phyloP scores from a whole-genome alignment of 495 filamentous ascomycete species.

The Podospora conica region DNA sequence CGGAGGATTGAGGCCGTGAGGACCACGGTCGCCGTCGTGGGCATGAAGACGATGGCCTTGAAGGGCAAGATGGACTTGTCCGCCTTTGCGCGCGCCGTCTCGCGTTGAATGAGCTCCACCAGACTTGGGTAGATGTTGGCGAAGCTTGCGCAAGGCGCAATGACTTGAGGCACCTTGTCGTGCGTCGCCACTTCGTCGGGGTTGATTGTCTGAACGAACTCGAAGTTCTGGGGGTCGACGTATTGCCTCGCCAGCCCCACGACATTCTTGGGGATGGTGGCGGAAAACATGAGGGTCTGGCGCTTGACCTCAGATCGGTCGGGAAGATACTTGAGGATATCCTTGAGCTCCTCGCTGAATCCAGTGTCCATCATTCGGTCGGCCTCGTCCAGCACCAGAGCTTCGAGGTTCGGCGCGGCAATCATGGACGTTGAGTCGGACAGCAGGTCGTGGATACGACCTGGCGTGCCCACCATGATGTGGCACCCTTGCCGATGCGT shows the following conservation, averaged over 20 bases:
- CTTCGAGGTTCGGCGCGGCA: conserved; percentile 63
- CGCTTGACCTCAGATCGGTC: conserved; percentile 51
- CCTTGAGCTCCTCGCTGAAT: conserved; percentile 69
- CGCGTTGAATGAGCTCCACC: conserved; percentile 63
- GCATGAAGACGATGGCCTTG: conserved; percentile 91
- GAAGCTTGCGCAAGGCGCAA: conserved; percentile 55
- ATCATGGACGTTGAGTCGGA: too few relatives aligned
- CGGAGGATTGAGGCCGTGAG: conserved; percentile 57
- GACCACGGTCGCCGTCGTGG: conserved; percentile 64
- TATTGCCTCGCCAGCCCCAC: conserved; percentile 62
- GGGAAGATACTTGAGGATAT: conserved; percentile 65
- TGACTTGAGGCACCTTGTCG: conserved; percentile 70
- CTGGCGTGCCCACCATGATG: conserved; percentile 84
- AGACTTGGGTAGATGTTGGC: conserved; percentile 74
- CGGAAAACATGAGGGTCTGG: conserved; percentile 91
- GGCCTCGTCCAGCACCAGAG: conserved; percentile 91
- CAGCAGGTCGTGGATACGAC: conserved; percentile 79
- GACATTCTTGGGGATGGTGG: conserved; percentile 81
- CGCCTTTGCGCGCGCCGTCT: conserved; percentile 31
- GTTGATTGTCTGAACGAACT: conserved; percentile 76
- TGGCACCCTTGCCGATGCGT: conserved; percentile 77
- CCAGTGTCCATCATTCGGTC: conserved; percentile 88
- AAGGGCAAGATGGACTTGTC: conserved; percentile 53
- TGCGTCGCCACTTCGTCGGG: conserved; percentile 80
- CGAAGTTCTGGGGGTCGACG: conserved; percentile 53